phyloP scores from a whole-genome alignment of 371 early-diverging fungal species.

The Synchytrium microbalum region DNA sequence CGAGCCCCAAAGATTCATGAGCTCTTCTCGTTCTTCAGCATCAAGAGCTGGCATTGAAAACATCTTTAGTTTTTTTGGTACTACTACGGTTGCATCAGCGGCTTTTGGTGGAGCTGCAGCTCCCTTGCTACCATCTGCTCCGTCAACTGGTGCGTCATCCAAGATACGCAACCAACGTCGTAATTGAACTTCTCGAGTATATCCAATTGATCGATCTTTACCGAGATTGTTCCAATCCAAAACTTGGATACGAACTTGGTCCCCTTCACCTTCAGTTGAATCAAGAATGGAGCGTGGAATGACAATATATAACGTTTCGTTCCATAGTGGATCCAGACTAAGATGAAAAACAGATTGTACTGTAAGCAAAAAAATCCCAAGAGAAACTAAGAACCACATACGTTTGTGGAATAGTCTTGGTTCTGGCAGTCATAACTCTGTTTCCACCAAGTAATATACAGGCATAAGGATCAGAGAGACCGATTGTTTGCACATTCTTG shows the following conservation, averaged over 20 bases:
- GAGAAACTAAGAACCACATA: constrained; percentile 9
- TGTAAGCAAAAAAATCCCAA: background rate
- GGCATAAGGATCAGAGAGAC: constrained; percentile 76
- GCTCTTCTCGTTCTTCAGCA: constrained; percentile 19
- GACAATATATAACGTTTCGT: constrained; percentile 29
- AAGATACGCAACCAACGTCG: background rate
- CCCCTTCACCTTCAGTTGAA: constrained; percentile 12
- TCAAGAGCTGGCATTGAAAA: constrained; percentile 10
- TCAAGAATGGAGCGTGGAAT: constrained; percentile 25
- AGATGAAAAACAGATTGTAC: background rate
- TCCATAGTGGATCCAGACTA: constrained; percentile 40
- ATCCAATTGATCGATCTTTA: constrained; percentile 62
- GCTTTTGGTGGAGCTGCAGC: constrained; percentile 3
- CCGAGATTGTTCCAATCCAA: constrained; percentile 60
- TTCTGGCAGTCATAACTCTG: constrained; percentile 47
- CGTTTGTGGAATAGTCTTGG: constrained; percentile 31
- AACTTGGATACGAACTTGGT: constrained; percentile 46
- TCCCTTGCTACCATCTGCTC: background rate
- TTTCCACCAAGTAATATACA: constrained; percentile 62
- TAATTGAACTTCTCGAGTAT: constrained; percentile 8
- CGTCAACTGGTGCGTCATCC: background rate
- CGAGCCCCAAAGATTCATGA: constrained; percentile 35
- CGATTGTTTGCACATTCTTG: constrained; percentile 66
- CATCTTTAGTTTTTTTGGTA: constrained; percentile 8
- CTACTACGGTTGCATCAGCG: background rate